These are phyloP conservation scores for Rasamsonia emersonii DNA, from an alignment of 2,329 filamentous ascomycete genomes.

Conservation along the genomic window DNA sequence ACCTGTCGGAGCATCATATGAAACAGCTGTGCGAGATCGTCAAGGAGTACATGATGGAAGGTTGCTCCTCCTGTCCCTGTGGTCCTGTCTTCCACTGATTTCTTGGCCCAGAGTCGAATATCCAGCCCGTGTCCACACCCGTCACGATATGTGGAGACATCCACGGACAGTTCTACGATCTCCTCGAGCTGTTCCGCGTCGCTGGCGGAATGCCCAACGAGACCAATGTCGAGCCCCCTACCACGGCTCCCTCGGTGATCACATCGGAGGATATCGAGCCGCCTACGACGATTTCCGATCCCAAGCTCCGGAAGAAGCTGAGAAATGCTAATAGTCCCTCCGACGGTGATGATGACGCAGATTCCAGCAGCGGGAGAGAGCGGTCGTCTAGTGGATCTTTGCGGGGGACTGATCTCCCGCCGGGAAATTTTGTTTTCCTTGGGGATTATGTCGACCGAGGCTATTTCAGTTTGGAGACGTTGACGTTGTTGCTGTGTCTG, in stretches of 20 bases:
- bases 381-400: slow-evolving; percentile 23
- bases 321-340: slow-evolving; percentile 35
- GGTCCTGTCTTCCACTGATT: slow-evolving; percentile 10
- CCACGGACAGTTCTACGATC: slow-evolving; percentile 96
- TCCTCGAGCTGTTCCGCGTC: slow-evolving; percentile 92
- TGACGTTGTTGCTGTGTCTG: slow-evolving; percentile 63
- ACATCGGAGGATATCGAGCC: slow-evolving; percentile 89
- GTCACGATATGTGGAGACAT: slow-evolving; percentile 98
- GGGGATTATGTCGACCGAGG: slow-evolving; percentile 68
- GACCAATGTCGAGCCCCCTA: slow-evolving; percentile 58
- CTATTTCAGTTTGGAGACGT: slow-evolving; percentile 66
- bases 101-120: slow-evolving; percentile 71
- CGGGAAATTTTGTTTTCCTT: slow-evolving; percentile 64
- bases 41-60: slow-evolving; percentile 98
- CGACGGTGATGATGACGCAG: slow-evolving; percentile 22
- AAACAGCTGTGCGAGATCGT: slow-evolving; percentile 98
- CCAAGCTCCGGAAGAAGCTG: slow-evolving; percentile 79
- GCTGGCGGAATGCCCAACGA: slow-evolving; percentile 95
- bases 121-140: slow-evolving; percentile 92
- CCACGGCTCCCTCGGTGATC: slow-evolving; percentile 64
- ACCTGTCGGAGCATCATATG: slow-evolving; percentile 92
- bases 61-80: slow-evolving; percentile 38
- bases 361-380: slow-evolving; percentile 13
- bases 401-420: slow-evolving; percentile 33
- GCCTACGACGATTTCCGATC: slow-evolving; percentile 77